phyloP scores from a whole-genome alignment of 306 rosid genomes.

The Trifolium subterraneum region DNA sequence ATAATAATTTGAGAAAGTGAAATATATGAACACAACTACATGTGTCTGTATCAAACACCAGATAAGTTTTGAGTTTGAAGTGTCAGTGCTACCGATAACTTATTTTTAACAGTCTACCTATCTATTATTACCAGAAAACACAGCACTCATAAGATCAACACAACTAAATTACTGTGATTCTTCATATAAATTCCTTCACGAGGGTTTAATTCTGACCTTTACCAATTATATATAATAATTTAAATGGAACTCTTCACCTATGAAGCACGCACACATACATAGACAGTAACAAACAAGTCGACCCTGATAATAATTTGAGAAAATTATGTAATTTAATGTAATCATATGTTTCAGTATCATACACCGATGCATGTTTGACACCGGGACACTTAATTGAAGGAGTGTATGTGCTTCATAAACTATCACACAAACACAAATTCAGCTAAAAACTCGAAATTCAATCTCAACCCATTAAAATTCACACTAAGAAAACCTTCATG shows the following conservation, averaged over 20 bases:
- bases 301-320: too few species aligned
- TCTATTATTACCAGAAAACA: neutral
- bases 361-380: too few species aligned
- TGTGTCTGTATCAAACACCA: neutral
- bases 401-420: too few species aligned
- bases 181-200: neutral
- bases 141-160: conserved; percentile 26
- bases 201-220: conserved; percentile 5
- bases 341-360: too few species aligned
- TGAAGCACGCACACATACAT: too few species aligned
- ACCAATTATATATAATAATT: conserved; percentile 18
- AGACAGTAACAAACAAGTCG: too few species aligned
- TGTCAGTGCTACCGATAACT: neutral
- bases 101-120: neutral
- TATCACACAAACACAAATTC: conserved; percentile 9
- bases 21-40: neutral
- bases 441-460: conserved; percentile 36
- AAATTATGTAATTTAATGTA: too few species aligned
- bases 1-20: too few species aligned
- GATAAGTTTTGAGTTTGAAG: too few species aligned
- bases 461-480: conserved; percentile 43
- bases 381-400: too few species aligned
- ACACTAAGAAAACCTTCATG: conserved; percentile 1
- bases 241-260: neutral
- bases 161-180: conserved; percentile 12